Evolutionary conservation across 164 flowering plant species (phyloP).

Genomic region (Warburgia ugandensis): DNA sequence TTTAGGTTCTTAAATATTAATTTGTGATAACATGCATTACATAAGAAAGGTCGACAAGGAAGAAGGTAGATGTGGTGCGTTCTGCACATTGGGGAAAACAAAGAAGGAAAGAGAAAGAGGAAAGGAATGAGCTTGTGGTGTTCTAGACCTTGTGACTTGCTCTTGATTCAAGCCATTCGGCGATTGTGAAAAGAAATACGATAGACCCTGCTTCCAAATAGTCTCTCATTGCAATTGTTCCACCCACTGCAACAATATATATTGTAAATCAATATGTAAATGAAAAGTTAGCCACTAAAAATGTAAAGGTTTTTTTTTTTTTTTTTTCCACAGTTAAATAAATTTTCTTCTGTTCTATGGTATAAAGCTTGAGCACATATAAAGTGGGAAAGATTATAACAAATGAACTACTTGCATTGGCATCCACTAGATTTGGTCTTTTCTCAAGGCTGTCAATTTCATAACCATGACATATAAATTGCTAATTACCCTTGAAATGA

Average conservation of each 20-base stretch:
- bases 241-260: slow-evolving; percentile 45
- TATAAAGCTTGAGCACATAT: neutral
- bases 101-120: neutral
- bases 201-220: slow-evolving; percentile 75
- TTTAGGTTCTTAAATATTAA: too few relatives aligned
- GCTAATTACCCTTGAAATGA: too few relatives aligned
- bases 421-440: too few relatives aligned
- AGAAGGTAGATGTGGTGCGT: neutral
- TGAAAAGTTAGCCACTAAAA: too few relatives aligned
- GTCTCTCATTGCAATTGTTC: slow-evolving; percentile 57
- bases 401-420: neutral
- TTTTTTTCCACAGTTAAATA: too few relatives aligned
- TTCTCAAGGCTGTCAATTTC: too few relatives aligned
- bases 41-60: too few relatives aligned
- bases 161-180: slow-evolving; percentile 88
- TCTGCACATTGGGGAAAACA: neutral
- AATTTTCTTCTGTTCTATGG: neutral
- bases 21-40: too few relatives aligned
- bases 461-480: too few relatives aligned
- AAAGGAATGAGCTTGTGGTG: neutral
- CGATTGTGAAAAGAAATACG: slow-evolving; percentile 75
- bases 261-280: neutral
- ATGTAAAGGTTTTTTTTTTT: too few relatives aligned
- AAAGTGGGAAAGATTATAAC: neutral
- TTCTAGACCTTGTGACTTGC: slow-evolving; percentile 79